Percentiles rank a stretch among this genome's conserved stretches.
Conservation (phyloP, 768 basidiomycete species). For the Boletus insuetus region DNA sequence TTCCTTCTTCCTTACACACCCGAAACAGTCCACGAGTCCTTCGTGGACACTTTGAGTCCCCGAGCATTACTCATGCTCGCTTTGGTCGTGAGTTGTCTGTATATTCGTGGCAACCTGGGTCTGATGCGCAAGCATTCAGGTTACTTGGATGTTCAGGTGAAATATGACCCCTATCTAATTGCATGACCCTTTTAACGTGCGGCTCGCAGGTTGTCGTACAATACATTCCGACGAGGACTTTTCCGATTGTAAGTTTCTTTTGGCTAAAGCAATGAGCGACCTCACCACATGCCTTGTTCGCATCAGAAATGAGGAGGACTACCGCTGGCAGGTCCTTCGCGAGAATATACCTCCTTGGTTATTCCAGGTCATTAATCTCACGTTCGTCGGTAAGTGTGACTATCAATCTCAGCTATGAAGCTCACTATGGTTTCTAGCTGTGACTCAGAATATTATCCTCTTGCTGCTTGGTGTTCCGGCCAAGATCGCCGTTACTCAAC, state of each 20-base stretch:
- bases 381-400: constrained; percentile 62
- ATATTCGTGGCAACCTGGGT: background rate
- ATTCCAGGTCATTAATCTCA: constrained; percentile 59
- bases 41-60: constrained; percentile 55
- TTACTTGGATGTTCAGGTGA: constrained; percentile 62
- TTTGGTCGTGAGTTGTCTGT: constrained; percentile 47
- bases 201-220: constrained; percentile 61
- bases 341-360: constrained; percentile 48
- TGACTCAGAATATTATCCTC: constrained; percentile 79
- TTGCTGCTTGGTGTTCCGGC: constrained; percentile 65
- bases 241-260: constrained; percentile 56
- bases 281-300: background rate
- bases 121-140: constrained; percentile 23
- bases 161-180: background rate
- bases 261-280: background rate
- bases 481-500: constrained; percentile 51
- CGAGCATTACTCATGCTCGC: constrained; percentile 74
- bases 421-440: constrained; percentile 39
- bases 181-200: constrained; percentile 27
- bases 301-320: constrained; percentile 78
- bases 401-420: background rate
- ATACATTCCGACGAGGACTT: constrained; percentile 81
- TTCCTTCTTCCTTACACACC: constrained; percentile 58
- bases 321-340: constrained; percentile 84
- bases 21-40: constrained; percentile 33